Base-by-base conservation (phyloP, 768 basidiomycete species). In the Rhodocollybia butyracea region DNA sequence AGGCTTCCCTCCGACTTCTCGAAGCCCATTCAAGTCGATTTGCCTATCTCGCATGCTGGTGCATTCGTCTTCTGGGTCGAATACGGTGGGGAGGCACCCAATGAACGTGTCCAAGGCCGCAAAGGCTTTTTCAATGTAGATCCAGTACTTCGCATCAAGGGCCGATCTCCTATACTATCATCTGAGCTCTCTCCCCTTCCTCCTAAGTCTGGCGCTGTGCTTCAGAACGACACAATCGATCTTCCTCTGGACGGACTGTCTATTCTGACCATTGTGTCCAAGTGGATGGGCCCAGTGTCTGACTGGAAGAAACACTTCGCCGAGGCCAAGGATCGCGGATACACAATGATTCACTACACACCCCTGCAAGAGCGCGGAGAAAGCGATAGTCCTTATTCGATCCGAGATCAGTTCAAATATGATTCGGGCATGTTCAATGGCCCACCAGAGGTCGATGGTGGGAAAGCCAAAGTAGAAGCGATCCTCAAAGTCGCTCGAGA, bases 271-370 rank as follows among this genome's bases (percentile, higher is more conserved):
- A 78, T 96, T 36, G 86, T 99, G 42, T 96, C 94, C 1, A 99
- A 99, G 69, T 99, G 97, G 97, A 97, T 98, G 92, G 96, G 95
- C 2, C 80, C 88, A 1, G 70, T 92, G 32, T 69, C 75, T 11
- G 76, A 85, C 29, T 98, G 97, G 97, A 76, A 73, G 41, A 76
- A 78, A 3, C 84, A 91, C 66, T 91, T 97, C 60, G 77, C 81
- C 46, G 93, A 95, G 70, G 90, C 93, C 11, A 83, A 85, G 51
- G 80, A 91, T 51, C 78, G 96, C 46, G 96, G 97, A 1, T 99
- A 99, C 76, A 99, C 95, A 50, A 97, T 98, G 93, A 74, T 99
- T 40, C 97, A 99, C 66, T 99, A 89, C 77, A 91, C 96, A 0
- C 97, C 97, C 0, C 75, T 99, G 5, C 96, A 99, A 70, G 88